Evolutionary conservation across 768 basidiomycete genomes (phyloP).

Genomic region (Phaeotremella fagi): DNA sequence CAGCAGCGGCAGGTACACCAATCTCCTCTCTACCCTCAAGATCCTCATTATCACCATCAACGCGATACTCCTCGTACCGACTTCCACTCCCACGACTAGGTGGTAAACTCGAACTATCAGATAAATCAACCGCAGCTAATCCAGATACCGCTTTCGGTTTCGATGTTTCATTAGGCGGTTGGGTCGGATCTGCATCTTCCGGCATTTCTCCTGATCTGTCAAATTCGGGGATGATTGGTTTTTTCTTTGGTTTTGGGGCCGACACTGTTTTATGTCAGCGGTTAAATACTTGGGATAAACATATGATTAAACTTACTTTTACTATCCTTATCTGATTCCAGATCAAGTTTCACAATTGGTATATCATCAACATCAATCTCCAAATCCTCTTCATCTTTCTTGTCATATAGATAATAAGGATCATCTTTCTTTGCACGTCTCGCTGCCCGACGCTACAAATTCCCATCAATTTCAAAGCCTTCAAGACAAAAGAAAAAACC

Average conservation of each 20-base stretch:
- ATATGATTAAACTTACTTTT: background rate
- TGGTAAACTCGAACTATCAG: background rate
- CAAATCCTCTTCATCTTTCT: slow-evolving; percentile 19
- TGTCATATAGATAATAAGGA: slow-evolving; percentile 81
- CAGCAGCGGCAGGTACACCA: slow-evolving; percentile 12
- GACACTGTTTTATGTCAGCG: background rate
- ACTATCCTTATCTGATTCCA: slow-evolving; percentile 19
- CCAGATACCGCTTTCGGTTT: slow-evolving; percentile 7
- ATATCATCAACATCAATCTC: slow-evolving; percentile 78
- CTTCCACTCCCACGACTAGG: background rate
- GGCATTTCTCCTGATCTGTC: slow-evolving; percentile 87
- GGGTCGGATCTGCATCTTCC: slow-evolving; percentile 48
- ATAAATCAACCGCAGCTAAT: slow-evolving; percentile 31
- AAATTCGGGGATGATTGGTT: slow-evolving; percentile 23
- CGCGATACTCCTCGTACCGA: slow-evolving; percentile 34
- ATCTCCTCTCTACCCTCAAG: background rate
- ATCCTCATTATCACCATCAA: slow-evolving; percentile 16
- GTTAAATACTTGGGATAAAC: background rate
- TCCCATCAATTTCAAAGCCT: slow-evolving; percentile 3
- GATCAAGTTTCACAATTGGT: slow-evolving; percentile 79
- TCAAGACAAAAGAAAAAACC: slow-evolving; percentile 21
- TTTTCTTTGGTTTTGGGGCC: background rate
- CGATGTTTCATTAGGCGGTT: background rate
- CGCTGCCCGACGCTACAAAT: slow-evolving; percentile 64
- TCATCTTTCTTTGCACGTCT: slow-evolving; percentile 75